Evolutionary conservation across 106 monocot genomes (phyloP).

Genomic region (Xerophyta viscosa): DNA sequence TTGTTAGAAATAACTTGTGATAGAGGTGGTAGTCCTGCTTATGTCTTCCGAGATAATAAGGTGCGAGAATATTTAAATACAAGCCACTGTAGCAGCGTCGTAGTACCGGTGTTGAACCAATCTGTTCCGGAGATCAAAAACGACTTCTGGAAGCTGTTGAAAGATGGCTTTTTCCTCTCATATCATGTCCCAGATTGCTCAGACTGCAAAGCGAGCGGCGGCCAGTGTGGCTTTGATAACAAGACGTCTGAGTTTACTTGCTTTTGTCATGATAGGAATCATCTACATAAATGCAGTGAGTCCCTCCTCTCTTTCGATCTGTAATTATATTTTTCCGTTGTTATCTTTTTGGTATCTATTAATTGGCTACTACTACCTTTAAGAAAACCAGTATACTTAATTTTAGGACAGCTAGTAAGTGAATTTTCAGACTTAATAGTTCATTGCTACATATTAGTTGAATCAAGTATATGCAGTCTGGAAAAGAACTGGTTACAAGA

Average conservation of each 20-base stretch:
- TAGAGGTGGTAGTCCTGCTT: no score
- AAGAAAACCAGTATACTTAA: no score
- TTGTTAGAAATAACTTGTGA: slow-evolving; percentile 4
- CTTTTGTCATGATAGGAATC: slow-evolving; percentile 18
- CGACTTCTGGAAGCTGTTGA: slow-evolving; percentile 7
- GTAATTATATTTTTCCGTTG: no score
- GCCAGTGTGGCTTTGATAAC: slow-evolving; percentile 23
- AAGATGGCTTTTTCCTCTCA: slow-evolving; percentile 14
- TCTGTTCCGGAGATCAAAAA: no score
- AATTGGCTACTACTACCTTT: no score
- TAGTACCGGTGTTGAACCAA: slow-evolving; percentile 10
- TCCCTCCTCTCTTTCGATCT: background rate
- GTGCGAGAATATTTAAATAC: background rate
- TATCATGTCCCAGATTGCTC: slow-evolving; percentile 14
- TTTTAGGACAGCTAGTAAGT: no score
- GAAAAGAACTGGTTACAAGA: no score
- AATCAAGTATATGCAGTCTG: no score
- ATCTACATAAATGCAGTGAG: slow-evolving; percentile 20
- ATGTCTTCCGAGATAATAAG: background rate
- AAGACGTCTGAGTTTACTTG: slow-evolving; percentile 9
- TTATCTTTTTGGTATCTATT: no score
- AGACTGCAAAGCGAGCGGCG: slow-evolving; percentile 16
- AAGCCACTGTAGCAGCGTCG: background rate
- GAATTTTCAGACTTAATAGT: no score
- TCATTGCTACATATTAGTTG: no score